Evolutionary conservation across 768 basidiomycete species (phyloP), one percentile per base, ranked within the genome.

Genomic region (Tulasnella sp.): DNA sequence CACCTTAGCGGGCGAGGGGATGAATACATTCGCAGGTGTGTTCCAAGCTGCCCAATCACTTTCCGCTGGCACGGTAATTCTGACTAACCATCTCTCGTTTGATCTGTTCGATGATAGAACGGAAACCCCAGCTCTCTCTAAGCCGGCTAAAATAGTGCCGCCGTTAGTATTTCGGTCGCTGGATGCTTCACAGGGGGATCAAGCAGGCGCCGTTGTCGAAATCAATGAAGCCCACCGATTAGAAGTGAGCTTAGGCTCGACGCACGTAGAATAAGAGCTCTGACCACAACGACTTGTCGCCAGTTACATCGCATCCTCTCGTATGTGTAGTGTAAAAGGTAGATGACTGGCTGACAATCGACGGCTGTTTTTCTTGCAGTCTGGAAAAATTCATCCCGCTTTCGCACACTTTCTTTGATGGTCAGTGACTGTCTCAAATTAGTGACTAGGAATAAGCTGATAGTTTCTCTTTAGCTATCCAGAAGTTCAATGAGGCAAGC

Each of bases 341-440:
- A 31, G 37, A 3, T 20, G n/a, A 9, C 4, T 0, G 48, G 2
- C 12, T 0, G 28, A 24, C 37, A 28, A 77, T 24, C 22, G 24
- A 11, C 28, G 54, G 34, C 46, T 18, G 12, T 40, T 58, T 40
- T 58, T 34, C 37, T 20, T 77, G n/a, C 73, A 88, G 85, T 16
- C 84, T 90, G 75, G 89, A 91, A 80, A 89, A 89, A 84, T 89
- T 88, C 72, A 83, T 88, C 34, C 83, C 86, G 12, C 87, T 89
- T 48, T 87, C 87, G 28, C 85, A 87, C 44, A 87, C 87, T 87
- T 81, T 31, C 85, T 81, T 58, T 54, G 76, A 3, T 37, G 73
- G 60, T 64, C 64, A 64, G 48, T 76, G n/a, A 54, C 18, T 16
- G 50, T 3, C 24, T 75, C 2, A 3, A n/a, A 34, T 20, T n/a